Evolutionary conservation across 805 yeast genomes (phyloP).

Genomic region (Schizosaccharomyces osmophilus): DNA sequence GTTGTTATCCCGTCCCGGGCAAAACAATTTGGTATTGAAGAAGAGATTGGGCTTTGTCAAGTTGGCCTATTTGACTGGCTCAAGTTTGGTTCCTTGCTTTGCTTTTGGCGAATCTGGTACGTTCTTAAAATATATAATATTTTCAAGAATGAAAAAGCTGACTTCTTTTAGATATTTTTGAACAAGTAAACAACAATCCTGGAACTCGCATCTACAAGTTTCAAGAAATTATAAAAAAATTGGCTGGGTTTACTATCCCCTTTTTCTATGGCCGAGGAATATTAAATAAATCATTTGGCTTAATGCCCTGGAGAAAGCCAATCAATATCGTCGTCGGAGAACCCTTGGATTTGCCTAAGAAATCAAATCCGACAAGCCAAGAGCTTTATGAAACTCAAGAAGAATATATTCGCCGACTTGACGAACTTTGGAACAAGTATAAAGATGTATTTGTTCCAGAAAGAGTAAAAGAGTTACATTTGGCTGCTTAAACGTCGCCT

Average conservation of each 20-base stretch:
- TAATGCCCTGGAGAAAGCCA: constrained; percentile 63
- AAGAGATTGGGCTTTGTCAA: constrained; percentile 75
- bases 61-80: constrained; percentile 54
- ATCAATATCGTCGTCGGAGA: constrained; percentile 35
- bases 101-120: constrained; percentile 62
- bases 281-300: constrained; percentile 76
- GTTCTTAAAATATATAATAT: constrained; percentile 6
- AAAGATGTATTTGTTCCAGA: constrained; percentile 22
- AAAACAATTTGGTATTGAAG: constrained; percentile 42
- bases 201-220: constrained; percentile 26
- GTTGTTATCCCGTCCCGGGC: constrained; percentile 34
- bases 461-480: constrained; percentile 4
- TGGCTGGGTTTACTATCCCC: constrained; percentile 67
- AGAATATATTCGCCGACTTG: constrained; percentile 39
- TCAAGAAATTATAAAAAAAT: constrained; percentile 49
- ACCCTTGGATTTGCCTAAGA: constrained; percentile 23
- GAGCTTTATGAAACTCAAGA: constrained; percentile 48
- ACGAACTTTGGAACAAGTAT: constrained; percentile 39
- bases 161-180: constrained; percentile 20
- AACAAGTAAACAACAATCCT: constrained; percentile 22
- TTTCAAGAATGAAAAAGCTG: background rate
- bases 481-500: background rate
- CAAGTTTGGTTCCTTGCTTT: constrained; percentile 61
- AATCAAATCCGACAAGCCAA: constrained; percentile 21
- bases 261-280: constrained; percentile 79